Evolutionary conservation across 139 green algal genomes (phyloP).

Genomic region (Chlorella sp.): DNA sequence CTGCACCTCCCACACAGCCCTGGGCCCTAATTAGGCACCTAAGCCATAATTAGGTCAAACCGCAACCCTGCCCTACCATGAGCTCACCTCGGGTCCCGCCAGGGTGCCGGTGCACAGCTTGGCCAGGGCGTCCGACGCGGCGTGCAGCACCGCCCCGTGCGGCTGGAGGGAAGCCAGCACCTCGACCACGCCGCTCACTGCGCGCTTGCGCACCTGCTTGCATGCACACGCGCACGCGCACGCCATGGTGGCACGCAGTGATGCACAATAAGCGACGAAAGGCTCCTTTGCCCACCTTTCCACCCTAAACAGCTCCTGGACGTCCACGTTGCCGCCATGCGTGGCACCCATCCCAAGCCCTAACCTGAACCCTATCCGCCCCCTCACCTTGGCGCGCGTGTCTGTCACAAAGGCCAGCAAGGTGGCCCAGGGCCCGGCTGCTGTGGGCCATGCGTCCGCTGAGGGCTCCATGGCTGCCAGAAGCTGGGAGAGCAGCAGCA

Average conservation of each 20-base stretch:
- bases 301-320: no score
- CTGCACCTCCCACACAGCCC: no score
- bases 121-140: conserved; percentile 16
- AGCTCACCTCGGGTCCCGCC: conserved; percentile 8
- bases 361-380: not conserved
- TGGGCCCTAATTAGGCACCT: no score
- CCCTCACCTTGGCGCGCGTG: conserved; percentile 61
- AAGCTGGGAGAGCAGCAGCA: conserved; percentile 50
- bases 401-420: conserved; percentile 48
- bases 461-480: conserved; percentile 47
- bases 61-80: not conserved
- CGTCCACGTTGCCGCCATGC: not conserved
- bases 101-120: not conserved
- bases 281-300: no score
- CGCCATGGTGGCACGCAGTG: no score
- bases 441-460: conserved; percentile 28
- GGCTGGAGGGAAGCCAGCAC: conserved; percentile 59
- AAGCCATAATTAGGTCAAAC: no score
- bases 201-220: conserved; percentile 63
- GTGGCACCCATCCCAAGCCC: not conserved
- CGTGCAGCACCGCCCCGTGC: conserved; percentile 5
- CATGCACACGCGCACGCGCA: no score
- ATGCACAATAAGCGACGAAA: no score
- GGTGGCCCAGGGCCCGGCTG: conserved; percentile 19
- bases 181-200: conserved; percentile 41